A percentile compares a stretch with the other conserved stretches of the same genome.
These are phyloP conservation scores for Cenchrus fungigraminus DNA, from an alignment of 176 grass and related monocot species.

Conservation along the genomic window DNA sequence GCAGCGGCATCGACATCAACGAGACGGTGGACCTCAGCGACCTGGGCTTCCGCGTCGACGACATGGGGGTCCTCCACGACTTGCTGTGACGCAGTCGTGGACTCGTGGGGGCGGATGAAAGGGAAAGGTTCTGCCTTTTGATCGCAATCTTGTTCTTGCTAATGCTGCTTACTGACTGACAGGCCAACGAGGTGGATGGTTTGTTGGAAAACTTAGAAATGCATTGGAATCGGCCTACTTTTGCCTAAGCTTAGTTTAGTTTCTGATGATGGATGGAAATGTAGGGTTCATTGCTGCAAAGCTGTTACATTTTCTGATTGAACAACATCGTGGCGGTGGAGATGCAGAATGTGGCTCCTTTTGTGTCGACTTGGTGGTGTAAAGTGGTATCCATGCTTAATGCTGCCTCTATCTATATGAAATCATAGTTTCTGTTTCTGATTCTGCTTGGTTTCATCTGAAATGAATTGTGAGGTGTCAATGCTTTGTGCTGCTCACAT, in stretches of 20 bases:
- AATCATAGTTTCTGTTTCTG: neutral
- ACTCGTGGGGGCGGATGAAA: neutral
- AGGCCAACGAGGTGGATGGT: conserved; percentile 28
- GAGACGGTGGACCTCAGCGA: conserved; percentile 54
- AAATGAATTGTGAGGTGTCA: neutral
- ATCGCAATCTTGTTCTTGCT: conserved; percentile 3
- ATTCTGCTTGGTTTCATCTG: neutral
- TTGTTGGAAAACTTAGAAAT: neutral
- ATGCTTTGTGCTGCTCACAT: neutral
- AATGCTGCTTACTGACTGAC: conserved; percentile 25
- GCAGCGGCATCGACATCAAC: conserved; percentile 40
- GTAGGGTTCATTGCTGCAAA: neutral
- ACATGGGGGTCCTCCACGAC: conserved; percentile 38
- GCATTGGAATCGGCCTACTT: neutral
- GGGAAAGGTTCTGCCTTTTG: conserved; percentile 36
- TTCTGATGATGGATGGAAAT: conserved; percentile 20
- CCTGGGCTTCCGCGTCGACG: conserved; percentile 51
- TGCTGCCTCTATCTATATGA: neutral
- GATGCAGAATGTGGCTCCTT: conserved; percentile 39
- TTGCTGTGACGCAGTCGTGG: conserved; percentile 22
- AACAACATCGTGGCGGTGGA: neutral
- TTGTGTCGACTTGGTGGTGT: conserved; percentile 30
- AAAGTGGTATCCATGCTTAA: neutral
- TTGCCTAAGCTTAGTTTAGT: conserved; percentile 24
- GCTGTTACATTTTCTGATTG: neutral